Conservation (phyloP, 179 eudicot genomes). For the Silene vulgaris region DNA sequence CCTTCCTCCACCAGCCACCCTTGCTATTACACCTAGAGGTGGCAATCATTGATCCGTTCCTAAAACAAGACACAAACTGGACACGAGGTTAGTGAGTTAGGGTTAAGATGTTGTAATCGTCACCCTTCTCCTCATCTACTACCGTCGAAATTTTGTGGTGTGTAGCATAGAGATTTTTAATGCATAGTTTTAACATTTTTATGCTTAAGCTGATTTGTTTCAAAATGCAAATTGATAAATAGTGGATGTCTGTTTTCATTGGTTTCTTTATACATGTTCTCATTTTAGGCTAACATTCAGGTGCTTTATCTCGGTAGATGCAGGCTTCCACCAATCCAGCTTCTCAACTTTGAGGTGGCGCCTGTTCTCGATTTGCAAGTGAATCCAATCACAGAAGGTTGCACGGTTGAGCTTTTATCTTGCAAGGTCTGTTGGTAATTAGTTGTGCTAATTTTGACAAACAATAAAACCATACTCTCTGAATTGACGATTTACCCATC, state of each 20-base stretch:
- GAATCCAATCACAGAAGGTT: conserved; percentile 58
- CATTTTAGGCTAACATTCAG: conserved; percentile 1
- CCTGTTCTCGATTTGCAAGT: conserved; percentile 76
- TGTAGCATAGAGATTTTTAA: not conserved
- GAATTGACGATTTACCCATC: not conserved
- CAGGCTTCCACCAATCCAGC: conserved; percentile 54
- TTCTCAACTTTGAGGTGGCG: conserved; percentile 75
- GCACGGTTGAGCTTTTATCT: conserved; percentile 71
- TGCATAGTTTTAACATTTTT: not conserved
- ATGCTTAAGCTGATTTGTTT: not conserved
- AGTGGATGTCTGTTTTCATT: not conserved
- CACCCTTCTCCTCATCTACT: not conserved
- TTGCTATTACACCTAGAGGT: not conserved
- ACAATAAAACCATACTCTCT: not conserved
- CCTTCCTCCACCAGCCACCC: not conserved
- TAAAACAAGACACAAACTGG: not conserved
- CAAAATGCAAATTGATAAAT: not conserved
- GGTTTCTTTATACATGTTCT: not conserved
- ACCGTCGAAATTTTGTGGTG: not conserved
- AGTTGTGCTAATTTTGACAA: not conserved
- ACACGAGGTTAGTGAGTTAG: not conserved
- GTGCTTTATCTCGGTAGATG: conserved; percentile 39
- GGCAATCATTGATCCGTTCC: no score
- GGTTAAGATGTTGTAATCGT: not conserved
- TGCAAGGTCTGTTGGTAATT: conserved; percentile 62